A percentile compares a stretch with the other conserved stretches of the same genome.
Evolutionary conservation across 495 filamentous ascomycete species (phyloP).

Genomic region (Symbiotaphrina buchneri): DNA sequence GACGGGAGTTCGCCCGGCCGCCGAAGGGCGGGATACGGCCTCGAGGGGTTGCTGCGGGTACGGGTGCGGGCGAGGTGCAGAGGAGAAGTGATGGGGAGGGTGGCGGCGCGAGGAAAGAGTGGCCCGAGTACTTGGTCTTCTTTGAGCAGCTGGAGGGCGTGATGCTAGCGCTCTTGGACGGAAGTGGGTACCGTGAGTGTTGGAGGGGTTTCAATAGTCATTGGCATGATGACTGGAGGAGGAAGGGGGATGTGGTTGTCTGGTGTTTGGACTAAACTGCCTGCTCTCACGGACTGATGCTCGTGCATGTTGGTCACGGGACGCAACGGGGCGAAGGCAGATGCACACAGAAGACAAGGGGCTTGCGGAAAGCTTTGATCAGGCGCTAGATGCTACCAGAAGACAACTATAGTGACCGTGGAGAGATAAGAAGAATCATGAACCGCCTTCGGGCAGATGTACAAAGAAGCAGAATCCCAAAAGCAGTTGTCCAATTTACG

Average conservation of each 20-base stretch:
- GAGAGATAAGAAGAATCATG: no score
- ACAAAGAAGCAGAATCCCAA: no score
- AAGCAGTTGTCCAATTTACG: no score
- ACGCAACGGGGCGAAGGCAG: no score
- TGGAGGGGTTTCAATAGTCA: constrained; percentile 59
- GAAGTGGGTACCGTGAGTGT: constrained; percentile 28
- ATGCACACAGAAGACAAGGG: no score
- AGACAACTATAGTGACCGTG: no score
- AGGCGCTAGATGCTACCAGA: no score
- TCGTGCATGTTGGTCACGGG: no score
- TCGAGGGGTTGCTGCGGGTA: constrained; percentile 17
- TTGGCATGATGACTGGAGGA: constrained; percentile 74
- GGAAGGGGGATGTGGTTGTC: constrained; percentile 68
- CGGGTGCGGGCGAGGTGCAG: constrained; percentile 2
- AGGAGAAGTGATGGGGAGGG: constrained; percentile 6
- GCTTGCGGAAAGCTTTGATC: no score
- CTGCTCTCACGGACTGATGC: no score
- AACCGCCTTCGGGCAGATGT: no score
- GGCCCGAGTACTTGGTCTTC: constrained; percentile 42
- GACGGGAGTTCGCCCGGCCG: constrained; percentile 21
- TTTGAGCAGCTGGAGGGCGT: constrained; percentile 36
- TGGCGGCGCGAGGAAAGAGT: constrained; percentile 14
- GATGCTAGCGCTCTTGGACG: constrained; percentile 22
- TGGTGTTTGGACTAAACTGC: constrained; percentile 38
- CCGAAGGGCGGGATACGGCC: constrained; percentile 8